Conservation (phyloP, 1,284 basidiomycete species). For the Cutaneotrichosporon sp. region DNA sequence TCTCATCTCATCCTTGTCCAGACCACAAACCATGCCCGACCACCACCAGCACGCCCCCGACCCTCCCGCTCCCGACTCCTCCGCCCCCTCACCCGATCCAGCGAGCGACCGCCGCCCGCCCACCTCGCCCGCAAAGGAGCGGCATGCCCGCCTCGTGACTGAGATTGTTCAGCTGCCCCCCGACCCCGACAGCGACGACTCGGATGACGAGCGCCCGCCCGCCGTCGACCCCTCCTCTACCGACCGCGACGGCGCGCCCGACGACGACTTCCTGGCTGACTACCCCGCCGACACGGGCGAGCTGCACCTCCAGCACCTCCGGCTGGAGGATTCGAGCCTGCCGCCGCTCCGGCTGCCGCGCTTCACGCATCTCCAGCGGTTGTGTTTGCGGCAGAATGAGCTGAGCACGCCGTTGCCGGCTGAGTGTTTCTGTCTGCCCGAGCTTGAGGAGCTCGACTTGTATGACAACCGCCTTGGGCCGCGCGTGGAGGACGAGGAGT, state of each 20-base stretch:
- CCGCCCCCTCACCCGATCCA: neutral
- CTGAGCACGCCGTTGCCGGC: slow-evolving; percentile 66
- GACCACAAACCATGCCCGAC: too few species aligned
- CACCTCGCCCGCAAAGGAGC: neutral
- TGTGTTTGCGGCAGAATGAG: slow-evolving; percentile 84
- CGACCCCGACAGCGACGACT: slow-evolving; percentile 27
- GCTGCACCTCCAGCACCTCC: slow-evolving; percentile 80
- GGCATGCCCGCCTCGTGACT: slow-evolving; percentile 6
- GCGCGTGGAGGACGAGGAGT: slow-evolving; percentile 55
- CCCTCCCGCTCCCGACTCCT: neutral
- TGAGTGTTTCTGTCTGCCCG: slow-evolving; percentile 61
- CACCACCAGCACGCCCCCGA: too few species aligned
- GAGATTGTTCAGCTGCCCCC: slow-evolving; percentile 28
- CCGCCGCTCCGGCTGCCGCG: slow-evolving; percentile 58
- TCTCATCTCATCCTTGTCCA: too few species aligned
- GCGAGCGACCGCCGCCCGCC: neutral
- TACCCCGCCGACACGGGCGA: slow-evolving; percentile 70
- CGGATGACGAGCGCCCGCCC: slow-evolving; percentile 14
- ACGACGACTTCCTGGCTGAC: slow-evolving; percentile 52
- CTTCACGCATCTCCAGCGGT: slow-evolving; percentile 65
- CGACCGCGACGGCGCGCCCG: slow-evolving; percentile 19
- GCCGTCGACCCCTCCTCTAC: neutral
- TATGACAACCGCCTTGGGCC: slow-evolving; percentile 90
- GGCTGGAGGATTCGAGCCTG: slow-evolving; percentile 60
- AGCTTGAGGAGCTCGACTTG: slow-evolving; percentile 83